phyloP scores from a whole-genome alignment of 2,329 filamentous ascomycete species.

The Pseudofabraea citricarpa region DNA sequence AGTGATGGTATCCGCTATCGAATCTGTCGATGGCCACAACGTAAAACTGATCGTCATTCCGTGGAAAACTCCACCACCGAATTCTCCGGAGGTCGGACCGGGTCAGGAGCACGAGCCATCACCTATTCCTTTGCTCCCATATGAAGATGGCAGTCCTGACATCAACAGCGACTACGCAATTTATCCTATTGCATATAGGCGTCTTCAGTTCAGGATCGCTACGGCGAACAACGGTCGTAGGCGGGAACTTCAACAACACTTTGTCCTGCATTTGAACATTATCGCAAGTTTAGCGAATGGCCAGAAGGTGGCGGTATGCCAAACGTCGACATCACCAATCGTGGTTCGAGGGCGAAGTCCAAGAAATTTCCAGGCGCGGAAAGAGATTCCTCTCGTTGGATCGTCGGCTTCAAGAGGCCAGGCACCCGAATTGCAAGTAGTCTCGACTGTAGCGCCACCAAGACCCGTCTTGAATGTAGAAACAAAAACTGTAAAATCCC shows the following conservation, averaged over 20 bases:
- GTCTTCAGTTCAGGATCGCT: conserved; percentile 87
- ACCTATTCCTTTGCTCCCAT: conserved; percentile 68
- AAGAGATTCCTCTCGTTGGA: conserved; percentile 72
- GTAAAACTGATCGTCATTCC: conserved; percentile 95
- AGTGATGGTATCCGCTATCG: conserved; percentile 84
- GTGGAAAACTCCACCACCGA: conserved; percentile 91
- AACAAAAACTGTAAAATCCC: conserved; percentile 17
- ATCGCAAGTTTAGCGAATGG: conserved; percentile 79
- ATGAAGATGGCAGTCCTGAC: conserved; percentile 41
- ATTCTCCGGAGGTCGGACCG: conserved; percentile 61
- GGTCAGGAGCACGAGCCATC: conserved; percentile 78
- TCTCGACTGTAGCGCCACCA: conserved; percentile 17
- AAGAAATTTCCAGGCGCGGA: conserved; percentile 89
- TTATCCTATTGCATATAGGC: conserved; percentile 91
- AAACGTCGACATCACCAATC: conserved; percentile 83
- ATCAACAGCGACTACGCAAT: conserved; percentile 67
- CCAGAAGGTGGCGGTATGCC: conserved; percentile 74
- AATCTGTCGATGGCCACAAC: conserved; percentile 87
- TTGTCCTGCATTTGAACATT: conserved; percentile 83
- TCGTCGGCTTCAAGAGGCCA: conserved; percentile 28
- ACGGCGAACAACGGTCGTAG: conserved; percentile 94
- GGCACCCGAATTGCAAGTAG: conserved; percentile 24
- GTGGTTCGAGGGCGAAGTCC: conserved; percentile 92
- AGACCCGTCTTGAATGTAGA: conserved; percentile 15
- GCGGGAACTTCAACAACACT: conserved; percentile 95